Base-by-base conservation (phyloP, 371 early-diverging fungal species). In the Polyrhizophydium stewartii region DNA sequence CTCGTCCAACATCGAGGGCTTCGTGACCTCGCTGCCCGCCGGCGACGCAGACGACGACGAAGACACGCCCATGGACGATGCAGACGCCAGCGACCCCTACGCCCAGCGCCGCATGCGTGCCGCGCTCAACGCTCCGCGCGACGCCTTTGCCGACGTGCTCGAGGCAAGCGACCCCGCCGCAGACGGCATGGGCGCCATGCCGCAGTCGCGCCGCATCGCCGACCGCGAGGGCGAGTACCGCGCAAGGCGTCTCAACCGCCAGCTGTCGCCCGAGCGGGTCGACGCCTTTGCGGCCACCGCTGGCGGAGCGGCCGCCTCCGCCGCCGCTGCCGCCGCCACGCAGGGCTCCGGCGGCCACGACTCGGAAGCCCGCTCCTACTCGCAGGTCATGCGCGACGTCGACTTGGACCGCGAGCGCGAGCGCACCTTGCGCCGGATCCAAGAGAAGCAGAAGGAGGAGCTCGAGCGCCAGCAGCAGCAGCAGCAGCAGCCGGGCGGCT, bases 201-300 rank as follows among this genome's bases (percentile, higher is more conserved):
- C 80, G 7, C 78, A 76, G 28, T 84, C 85, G 5, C 74, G 82
- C 37, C 73, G 78, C 9, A 92, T 96, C 62, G 85, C 85, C 9
- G 95, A 93, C 49, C 74, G 96, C 53, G 90, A 95, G 68, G 85
- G 83, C 71, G 93, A 94, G 56, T 95, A 97, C 63, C 84, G 67
- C 28, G 62, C 61, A 46, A 85, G 91, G 33, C 75, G 94, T 37
- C 84, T 85, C 59, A 84, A 84, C 51, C 84, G 98, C 12, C 80
- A 79, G 59, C 82, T 97, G 27, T 94, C 96, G 16, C 94, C 95
- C 1, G 89, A 88, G 55, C 82, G 95, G 19, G 79, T 73, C 35
- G 96, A 97, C 70, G 89, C 93, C 0, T 94, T 96, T 68, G 64
- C 82, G 16, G 43, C 43, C n/a, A 43, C 43, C 43, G 16, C 43